phyloP scores from a whole-genome alignment of 2,329 filamentous ascomycete genomes.

The Coleophoma crateriformis region DNA sequence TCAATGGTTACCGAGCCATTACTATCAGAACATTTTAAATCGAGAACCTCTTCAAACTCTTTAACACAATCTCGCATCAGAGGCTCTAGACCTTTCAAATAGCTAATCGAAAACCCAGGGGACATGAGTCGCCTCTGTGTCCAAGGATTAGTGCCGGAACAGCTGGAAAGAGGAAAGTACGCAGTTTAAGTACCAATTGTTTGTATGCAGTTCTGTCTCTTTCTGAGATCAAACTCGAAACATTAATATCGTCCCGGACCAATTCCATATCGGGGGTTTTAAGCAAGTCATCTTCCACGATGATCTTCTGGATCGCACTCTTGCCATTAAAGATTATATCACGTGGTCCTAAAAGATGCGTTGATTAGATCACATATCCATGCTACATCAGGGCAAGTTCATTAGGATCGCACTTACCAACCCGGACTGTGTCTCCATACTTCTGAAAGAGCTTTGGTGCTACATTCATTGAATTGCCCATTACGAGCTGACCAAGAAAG shows the following conservation, averaged over 20 bases:
- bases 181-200: constrained; percentile 6
- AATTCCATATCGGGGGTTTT: constrained; percentile 9
- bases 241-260: not conserved
- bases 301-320: constrained; percentile 7
- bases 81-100: constrained; percentile 12
- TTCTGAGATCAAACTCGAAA: constrained; percentile 11
- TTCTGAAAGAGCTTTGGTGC: constrained; percentile 7
- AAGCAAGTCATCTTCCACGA: constrained; percentile 11
- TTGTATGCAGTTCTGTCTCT: constrained; percentile 10
- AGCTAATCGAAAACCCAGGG: constrained; percentile 13
- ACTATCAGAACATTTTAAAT: constrained; percentile 3
- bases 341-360: constrained; percentile 2
- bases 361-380: too few relatives aligned
- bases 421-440: constrained; percentile 13
- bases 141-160: not conserved
- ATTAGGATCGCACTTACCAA: constrained; percentile 6
- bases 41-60: constrained; percentile 6
- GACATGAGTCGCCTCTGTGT: constrained; percentile 11
- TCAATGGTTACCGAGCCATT: constrained; percentile 4
- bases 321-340: constrained; percentile 10
- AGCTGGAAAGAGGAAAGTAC: not conserved
- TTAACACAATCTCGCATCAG: constrained; percentile 11
- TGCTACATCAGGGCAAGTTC: not conserved
- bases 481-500: not conserved
- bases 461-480: constrained; percentile 7